Evolutionary conservation across 208 protist species (phyloP), one percentile per base, ranked within the genome.

Genomic region (Acanthamoeba royreba): DNA sequence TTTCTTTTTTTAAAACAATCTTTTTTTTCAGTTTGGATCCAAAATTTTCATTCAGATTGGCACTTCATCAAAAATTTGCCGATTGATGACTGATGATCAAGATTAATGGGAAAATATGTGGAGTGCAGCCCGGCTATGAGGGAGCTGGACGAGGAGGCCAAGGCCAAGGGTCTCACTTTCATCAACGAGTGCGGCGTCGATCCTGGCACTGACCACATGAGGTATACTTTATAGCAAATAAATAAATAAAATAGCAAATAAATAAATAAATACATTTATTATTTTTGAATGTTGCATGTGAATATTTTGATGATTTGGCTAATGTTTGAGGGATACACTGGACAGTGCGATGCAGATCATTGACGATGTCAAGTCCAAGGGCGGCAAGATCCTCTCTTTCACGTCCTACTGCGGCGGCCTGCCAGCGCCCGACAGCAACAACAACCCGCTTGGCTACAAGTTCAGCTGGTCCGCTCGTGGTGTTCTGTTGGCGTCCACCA

Each of bases 401-500:
- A 74, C 42, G 19, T 93, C 63, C 28, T 97, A 93, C 94, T 98
- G 97, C 86, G 97, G 97, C 83, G 97, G 97, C 47, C 93, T 98
- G 0, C 97, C 97, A 33, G 96, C 96, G 8, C 97, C 97, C 38
- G 96, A 98, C 38, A 85, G 52, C 47, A 93, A 83, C 77, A 94
- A 97, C 94, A 98, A 98, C 81, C 96, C 97, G 46, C 72, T 98
- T n/a, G 96, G 96, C 47, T 98, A 98, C 96, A 98, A 98, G 94
- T 98, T 98, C 91, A 94, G 72, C 42, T 98, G 97, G 97, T 86
- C 43, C 61, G 97, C 97, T 31, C 92, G 96, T 33, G 97, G 97
- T 49, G 95, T 98, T 1, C 94, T 98, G 35, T 46, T 79, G 8
- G 58, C 90, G 66, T 89, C 28, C 19, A 31, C 28, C 47, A 88